Evolutionary conservation across 208 protist genomes (phyloP).

Genomic region (Leishmania gerbilli): DNA sequence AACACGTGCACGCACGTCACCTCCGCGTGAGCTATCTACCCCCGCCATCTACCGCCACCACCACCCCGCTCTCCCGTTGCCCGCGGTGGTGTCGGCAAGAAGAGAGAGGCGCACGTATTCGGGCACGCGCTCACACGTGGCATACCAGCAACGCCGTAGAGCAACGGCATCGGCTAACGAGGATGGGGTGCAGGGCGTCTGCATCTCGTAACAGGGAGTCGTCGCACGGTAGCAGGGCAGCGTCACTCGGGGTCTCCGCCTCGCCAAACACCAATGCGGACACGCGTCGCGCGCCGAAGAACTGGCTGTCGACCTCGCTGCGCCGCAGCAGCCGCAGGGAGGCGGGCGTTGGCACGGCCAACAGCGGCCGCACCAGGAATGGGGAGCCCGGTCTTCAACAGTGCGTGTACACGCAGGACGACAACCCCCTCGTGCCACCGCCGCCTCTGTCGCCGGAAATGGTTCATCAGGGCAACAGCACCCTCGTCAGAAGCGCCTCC

Average conservation of each 20-base stretch:
- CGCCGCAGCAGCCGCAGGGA: conserved; percentile 1
- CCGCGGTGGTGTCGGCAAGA: not conserved
- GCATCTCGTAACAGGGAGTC: conserved; percentile 6
- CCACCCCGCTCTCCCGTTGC: not conserved
- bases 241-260: not conserved
- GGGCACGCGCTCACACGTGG: not conserved
- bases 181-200: conserved; percentile 42
- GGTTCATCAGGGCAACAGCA: conserved; percentile 11
- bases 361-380: not conserved
- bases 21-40: not conserved
- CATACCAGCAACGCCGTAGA: too few relatives aligned
- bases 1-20: not conserved
- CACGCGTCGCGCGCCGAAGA: not conserved
- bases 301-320: conserved; percentile 11
- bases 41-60: not conserved
- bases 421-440: conserved; percentile 23
- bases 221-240: not conserved
- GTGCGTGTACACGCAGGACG: conserved; percentile 15
- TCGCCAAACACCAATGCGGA: not conserved
- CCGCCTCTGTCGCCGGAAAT: conserved; percentile 3
- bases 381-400: not conserved
- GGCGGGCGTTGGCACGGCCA: not conserved
- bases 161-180: not conserved
- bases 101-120: not conserved
- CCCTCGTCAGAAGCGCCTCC: not conserved